Base-by-base conservation (phyloP, 2,329 filamentous ascomycete species). In the Alternaria infectoria region DNA sequence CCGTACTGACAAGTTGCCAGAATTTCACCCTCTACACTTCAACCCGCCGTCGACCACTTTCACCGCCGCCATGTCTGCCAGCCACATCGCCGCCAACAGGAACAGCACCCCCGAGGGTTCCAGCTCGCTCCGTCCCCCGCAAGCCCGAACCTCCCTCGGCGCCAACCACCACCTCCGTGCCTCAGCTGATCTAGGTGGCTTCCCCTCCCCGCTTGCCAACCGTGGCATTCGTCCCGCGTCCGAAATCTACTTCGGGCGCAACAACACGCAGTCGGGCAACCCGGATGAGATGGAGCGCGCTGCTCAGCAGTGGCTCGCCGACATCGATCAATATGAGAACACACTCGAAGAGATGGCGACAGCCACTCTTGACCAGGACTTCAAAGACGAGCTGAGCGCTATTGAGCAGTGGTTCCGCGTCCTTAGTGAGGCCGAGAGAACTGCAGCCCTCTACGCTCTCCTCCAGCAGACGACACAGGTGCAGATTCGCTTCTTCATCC, bases 381-480 rank as follows among this genome's bases (percentile, higher is more conserved):
- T 99, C 86, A 99, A 99, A 84, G 96, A 98, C 81, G 96, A 99
- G 82, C 88, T 99, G 65, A 97, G 93, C 79, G 96, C 96, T 71
- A 99, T 99, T 77, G 96, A 99, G 83, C 96, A 99, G 85, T 99
- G 96, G 96, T 99, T 99, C 82, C 91, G 94, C 66, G 96, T 99
- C 57, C 85, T 99, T 69, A 98, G 95, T 77, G 96, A 98, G 83
- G 94, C 96, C 26, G 96, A 99, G 83, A 88, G 96, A 67, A 99
- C 96, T 19, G 96, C 96, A 66, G 96, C 96, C 52, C 84, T 98
- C 62, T 99, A 99, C 80, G 95, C 96, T 65, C 85, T 99, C 72
- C 86, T 99, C 64, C 96, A 99, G 84, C 96, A 99, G 86, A 98
- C 96, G 6, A 99, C 96, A 5, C 96, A 98, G 82, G 95, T 99